These are phyloP conservation scores for Microbotryomycetes sp. DNA, from an alignment of 1,284 basidiomycete species.

Conservation along the genomic window DNA sequence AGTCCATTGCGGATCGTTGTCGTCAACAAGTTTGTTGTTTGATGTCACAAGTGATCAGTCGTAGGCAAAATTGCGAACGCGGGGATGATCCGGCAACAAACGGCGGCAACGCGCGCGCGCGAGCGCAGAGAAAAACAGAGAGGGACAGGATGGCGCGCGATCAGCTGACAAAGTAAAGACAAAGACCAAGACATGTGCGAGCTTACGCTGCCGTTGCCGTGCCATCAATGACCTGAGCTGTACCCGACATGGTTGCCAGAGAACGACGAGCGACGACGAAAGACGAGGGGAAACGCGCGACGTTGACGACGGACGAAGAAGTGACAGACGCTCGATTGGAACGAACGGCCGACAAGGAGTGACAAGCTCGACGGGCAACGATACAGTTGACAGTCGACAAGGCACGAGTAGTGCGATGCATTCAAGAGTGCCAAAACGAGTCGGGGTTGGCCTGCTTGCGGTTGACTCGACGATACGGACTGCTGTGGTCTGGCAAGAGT, in stretches of 20 bases:
- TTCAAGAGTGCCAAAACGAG: no score
- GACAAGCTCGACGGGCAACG: background rate
- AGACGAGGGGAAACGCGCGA: conserved; percentile 4
- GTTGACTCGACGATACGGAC: background rate
- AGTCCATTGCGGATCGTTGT: background rate
- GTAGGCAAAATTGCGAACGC: background rate
- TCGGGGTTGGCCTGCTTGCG: no score
- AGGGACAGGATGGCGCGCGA: background rate
- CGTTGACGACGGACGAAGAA: background rate
- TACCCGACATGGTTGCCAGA: conserved; percentile 1
- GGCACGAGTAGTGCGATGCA: no score
- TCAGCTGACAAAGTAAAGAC: conserved; percentile 50
- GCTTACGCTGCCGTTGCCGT: conserved; percentile 80
- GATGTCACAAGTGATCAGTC: background rate
- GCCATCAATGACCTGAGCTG: conserved; percentile 68
- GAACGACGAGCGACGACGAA: conserved; percentile 10
- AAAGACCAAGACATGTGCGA: conserved; percentile 63
- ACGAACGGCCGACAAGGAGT: background rate
- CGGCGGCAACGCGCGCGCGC: background rate
- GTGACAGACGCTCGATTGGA: no score
- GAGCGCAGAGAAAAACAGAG: background rate
- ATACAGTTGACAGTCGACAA: background rate
- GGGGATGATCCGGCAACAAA: background rate
- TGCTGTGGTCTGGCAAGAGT: no score
- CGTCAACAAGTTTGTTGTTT: background rate